phyloP scores from a whole-genome alignment of 2,329 filamentous ascomycete species.

The Nemania bipapillata region DNA sequence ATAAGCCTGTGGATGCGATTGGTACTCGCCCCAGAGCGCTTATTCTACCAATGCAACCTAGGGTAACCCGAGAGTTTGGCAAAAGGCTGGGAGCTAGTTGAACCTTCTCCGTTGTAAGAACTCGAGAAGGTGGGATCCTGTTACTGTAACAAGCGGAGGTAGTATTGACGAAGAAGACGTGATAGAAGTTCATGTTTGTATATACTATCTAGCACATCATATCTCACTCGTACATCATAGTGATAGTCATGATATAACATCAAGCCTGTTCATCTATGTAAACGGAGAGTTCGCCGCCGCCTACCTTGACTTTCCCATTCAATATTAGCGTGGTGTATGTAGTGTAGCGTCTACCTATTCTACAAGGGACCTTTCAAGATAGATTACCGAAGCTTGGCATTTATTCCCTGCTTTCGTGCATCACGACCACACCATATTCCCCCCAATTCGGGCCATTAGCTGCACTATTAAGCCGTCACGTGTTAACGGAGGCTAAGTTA shows the following conservation, averaged over 20 bases:
- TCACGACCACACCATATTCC: slow-evolving; percentile 5
- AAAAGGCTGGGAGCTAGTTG: slow-evolving; percentile 10
- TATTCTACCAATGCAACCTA: slow-evolving; percentile 13
- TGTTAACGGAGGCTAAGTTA: neutral
- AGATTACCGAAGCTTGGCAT: slow-evolving; percentile 35
- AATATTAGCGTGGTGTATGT: neutral
- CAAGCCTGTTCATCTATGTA: neutral
- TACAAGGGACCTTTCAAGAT: slow-evolving; percentile 30
- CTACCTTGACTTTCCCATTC: slow-evolving; percentile 28
- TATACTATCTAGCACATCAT: neutral
- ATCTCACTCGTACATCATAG: neutral
- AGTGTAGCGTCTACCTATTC: neutral
- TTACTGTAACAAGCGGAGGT: neutral
- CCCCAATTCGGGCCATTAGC: neutral
- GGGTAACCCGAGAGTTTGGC: slow-evolving; percentile 28
- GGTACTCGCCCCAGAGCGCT: slow-evolving; percentile 19
- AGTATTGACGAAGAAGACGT: neutral
- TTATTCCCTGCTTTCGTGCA: slow-evolving; percentile 22
- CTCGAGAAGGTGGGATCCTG: too few species aligned
- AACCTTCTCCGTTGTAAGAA: neutral
- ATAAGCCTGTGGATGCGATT: slow-evolving; percentile 23
- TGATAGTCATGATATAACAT: neutral
- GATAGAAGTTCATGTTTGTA: slow-evolving; percentile 2
- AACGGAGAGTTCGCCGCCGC: neutral
- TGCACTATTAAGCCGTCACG: slow-evolving; percentile 16